Conservation (phyloP, 2,329 filamentous ascomycete genomes). For the Ascochyta lentis region DNA sequence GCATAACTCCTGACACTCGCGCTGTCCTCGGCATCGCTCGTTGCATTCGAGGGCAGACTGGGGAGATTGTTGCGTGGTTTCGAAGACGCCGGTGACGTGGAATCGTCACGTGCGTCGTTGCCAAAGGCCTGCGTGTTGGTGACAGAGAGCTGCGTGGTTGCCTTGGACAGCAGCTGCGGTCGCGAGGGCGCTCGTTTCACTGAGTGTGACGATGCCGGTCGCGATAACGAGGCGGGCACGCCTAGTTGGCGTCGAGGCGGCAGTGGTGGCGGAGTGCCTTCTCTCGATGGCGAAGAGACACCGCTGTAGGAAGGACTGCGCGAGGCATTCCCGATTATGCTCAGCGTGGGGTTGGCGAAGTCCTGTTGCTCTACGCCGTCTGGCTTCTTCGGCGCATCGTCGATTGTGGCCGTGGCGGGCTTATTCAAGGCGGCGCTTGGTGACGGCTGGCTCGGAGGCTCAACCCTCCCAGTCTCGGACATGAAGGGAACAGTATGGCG, state of each 20-base stretch:
- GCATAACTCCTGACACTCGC: conserved; percentile 72
- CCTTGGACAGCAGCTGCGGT: conserved; percentile 62
- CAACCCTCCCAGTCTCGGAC: conserved; percentile 38
- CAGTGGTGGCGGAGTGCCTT: conserved; percentile 62
- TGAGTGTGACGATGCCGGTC: conserved; percentile 50
- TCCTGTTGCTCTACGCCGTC: conserved; percentile 38
- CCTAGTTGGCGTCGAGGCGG: conserved; percentile 59
- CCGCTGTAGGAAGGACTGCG: conserved; percentile 34
- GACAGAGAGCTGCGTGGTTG: conserved; percentile 85
- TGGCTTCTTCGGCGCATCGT: conserved; percentile 24
- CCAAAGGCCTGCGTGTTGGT: conserved; percentile 78
- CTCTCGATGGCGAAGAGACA: conserved; percentile 40
- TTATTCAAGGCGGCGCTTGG: conserved; percentile 19
- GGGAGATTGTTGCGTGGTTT: conserved; percentile 50
- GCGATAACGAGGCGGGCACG: conserved; percentile 38
- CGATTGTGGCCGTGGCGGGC: conserved; percentile 51
- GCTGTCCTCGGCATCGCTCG: conserved; percentile 67
- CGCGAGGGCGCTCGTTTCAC: conserved; percentile 46
- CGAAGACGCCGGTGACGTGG: conserved; percentile 39
- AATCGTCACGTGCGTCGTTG: conserved; percentile 53
- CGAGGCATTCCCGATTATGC: conserved; percentile 38
- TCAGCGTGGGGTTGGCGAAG: conserved; percentile 44
- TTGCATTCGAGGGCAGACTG: conserved; percentile 50
- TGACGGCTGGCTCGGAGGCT: conserved; percentile 28
- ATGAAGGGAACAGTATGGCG: conserved; percentile 26